Evolutionary conservation across 106 monocot genomes (phyloP), one percentile per base, ranked within the genome.

Genomic region (Acorus gramineus): DNA sequence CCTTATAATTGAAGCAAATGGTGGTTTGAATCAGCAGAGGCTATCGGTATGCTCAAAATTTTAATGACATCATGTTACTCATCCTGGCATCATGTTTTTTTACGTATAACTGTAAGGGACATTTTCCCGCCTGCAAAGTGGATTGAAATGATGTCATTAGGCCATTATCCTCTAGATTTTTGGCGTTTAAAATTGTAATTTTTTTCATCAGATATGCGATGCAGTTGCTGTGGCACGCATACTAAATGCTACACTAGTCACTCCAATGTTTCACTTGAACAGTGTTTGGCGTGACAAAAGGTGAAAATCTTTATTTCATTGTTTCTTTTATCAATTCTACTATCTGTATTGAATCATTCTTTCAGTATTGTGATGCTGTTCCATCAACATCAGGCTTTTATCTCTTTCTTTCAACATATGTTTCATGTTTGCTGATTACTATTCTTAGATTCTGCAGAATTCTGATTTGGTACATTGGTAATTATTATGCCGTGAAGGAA

Each of bases 241-340:
- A 69, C 73, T 96, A 49, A 96, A 96, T 79, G 85, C 96, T 8
- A 96, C 96, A 53, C 96, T 96, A 64, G 96, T 96, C 49, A 81
- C 79, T 10, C 96, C 96, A 50, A 70, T 66, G 52, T 91, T 96
- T 66, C 96, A 96, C 73, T 69, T 96, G 46, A 96, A 96, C 62
- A 96, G 96, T 67, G 96, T 96, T 67, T 96, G 96, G 96, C 90
- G 87, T 77, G 96, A 96, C 73, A 76, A 87, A 60, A 96, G 96
- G 96, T 91, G 65, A 70, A 11, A 60, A 60, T 28, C 2, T 67
- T 53, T 4, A 4, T 1, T 64, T 6, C 44, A 51, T 57, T 55
- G 11, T 46, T 63, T 6, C 14, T 4, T 6, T 8, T 45, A 9
- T 60, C 44, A 3, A 56, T 6, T 5, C 47, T 49, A 8, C 12